Conservation (phyloP, 257 asterid genomes). For the Datura wrightii region DNA sequence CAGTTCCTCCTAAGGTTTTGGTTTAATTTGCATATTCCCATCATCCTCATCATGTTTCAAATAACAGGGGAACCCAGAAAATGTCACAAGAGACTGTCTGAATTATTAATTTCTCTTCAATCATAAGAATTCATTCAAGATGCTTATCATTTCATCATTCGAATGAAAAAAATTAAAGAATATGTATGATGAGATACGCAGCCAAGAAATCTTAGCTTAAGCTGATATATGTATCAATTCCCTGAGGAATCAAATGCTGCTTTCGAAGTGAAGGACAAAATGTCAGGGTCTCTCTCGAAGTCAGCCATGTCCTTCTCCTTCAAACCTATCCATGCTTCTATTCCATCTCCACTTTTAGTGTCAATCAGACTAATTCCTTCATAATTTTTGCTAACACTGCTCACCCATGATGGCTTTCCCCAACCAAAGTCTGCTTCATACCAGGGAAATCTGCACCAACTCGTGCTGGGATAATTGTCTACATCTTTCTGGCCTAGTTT, state of each 20-base stretch:
- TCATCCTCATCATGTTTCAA: too few species aligned
- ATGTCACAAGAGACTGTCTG: too few species aligned
- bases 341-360: slow-evolving; percentile 32
- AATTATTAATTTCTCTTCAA: too few species aligned
- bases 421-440: slow-evolving; percentile 39
- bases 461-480: not conserved
- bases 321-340: slow-evolving; percentile 43
- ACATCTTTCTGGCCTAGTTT: not conserved
- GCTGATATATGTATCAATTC: not conserved
- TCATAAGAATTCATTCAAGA: too few species aligned
- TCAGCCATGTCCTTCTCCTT: slow-evolving; percentile 29
- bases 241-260: not conserved
- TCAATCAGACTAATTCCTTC: slow-evolving; percentile 26
- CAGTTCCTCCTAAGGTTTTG: too few species aligned
- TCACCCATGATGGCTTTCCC: slow-evolving; percentile 46
- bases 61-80: too few species aligned
- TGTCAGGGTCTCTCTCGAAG: slow-evolving; percentile 30
- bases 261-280: not conserved
- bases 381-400: not conserved
- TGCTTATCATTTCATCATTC: too few species aligned
- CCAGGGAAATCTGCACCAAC: slow-evolving; percentile 32
- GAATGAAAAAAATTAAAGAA: too few species aligned
- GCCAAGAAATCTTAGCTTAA: not conserved
- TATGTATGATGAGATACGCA: not conserved
- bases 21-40: too few species aligned